Percentiles rank a stretch among this genome's conserved stretches.
These are phyloP conservation scores for Sordariomycetes sp. DNA, from an alignment of 2,329 filamentous ascomycete species.

Conservation along the genomic window DNA sequence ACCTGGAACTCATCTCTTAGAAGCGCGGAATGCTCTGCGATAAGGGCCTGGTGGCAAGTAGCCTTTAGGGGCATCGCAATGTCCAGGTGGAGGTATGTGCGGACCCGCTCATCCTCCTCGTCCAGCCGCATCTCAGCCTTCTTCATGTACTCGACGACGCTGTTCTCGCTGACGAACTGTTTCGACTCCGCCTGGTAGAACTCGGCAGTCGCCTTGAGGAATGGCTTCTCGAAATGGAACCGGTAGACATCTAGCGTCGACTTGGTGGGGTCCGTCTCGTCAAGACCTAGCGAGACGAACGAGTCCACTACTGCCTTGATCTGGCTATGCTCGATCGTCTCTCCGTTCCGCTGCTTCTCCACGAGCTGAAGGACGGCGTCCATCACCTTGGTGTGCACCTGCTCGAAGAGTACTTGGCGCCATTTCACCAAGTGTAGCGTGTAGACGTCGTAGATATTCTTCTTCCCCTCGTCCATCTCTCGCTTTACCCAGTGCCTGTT, in stretches of 20 bases:
- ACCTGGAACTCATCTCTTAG: conserved; percentile 92
- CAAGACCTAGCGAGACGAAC: conserved; percentile 86
- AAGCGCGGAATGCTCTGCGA: conserved; percentile 74
- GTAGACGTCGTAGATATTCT: conserved; percentile 96
- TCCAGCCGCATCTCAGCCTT: conserved; percentile 83
- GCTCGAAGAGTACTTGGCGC: conserved; percentile 80
- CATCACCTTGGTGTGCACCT: conserved; percentile 84
- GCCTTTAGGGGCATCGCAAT: conserved; percentile 77
- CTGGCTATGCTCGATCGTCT: conserved; percentile 93
- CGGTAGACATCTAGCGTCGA: conserved; percentile 93
- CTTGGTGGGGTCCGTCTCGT: conserved; percentile 85
- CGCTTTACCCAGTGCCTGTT: conserved; percentile 99
- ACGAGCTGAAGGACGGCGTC: conserved; percentile 86
- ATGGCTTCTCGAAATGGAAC: conserved; percentile 83
- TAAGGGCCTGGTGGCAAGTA: conserved; percentile 77
- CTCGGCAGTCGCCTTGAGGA: conserved; percentile 66
- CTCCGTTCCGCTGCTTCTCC: conserved; percentile 92
- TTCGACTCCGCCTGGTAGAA: conserved; percentile 92
- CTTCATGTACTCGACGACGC: conserved; percentile 99
- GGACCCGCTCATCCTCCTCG: conserved; percentile 89
- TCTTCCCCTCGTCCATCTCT: conserved; percentile 97
- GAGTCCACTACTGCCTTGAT: conserved; percentile 97
- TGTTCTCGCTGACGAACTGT: conserved; percentile 91
- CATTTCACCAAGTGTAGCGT: conserved; percentile 92
- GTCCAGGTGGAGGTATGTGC: conserved; percentile 81